Evolutionary conservation across 257 asterid species (phyloP).

Genomic region (Parsonsia alboflavescens): DNA sequence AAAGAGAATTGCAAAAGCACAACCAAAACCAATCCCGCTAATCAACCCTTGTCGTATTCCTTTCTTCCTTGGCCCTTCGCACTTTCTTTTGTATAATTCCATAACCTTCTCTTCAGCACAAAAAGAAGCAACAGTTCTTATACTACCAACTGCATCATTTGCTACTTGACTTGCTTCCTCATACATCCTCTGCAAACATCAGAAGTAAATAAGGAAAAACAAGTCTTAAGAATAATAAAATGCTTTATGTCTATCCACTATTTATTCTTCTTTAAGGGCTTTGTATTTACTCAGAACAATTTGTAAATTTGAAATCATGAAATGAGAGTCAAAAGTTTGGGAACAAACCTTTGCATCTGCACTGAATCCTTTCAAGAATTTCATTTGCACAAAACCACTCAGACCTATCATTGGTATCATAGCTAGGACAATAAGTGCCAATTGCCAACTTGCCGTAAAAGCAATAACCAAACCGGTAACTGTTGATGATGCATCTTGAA

Average conservation of each 20-base stretch:
- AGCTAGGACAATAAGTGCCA: slow-evolving; percentile 65
- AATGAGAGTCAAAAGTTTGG: background rate
- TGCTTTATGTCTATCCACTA: background rate
- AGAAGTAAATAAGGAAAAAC: background rate
- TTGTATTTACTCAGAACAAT: background rate
- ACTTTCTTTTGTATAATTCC: slow-evolving; percentile 59
- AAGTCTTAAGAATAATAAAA: background rate
- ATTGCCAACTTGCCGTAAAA: slow-evolving; percentile 64
- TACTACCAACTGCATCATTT: slow-evolving; percentile 41
- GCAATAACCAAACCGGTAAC: slow-evolving; percentile 62
- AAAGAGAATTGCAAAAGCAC: slow-evolving; percentile 50
- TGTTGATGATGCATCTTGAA: slow-evolving; percentile 67
- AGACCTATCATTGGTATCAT: slow-evolving; percentile 62
- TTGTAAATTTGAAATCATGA: background rate
- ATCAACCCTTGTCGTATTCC: slow-evolving; percentile 69
- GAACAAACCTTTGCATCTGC: slow-evolving; percentile 66
- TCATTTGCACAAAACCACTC: slow-evolving; percentile 57
- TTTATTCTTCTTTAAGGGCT: background rate
- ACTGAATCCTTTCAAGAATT: slow-evolving; percentile 72
- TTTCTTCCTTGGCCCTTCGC: slow-evolving; percentile 62
- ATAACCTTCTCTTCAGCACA: slow-evolving; percentile 84
- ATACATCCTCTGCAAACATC: slow-evolving; percentile 52
- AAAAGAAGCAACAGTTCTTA: slow-evolving; percentile 71
- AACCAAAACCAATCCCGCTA: slow-evolving; percentile 75
- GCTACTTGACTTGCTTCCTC: slow-evolving; percentile 93